Percentiles rank a stretch among this genome's conserved stretches.
phyloP scores from a whole-genome alignment of 306 rosid genomes.

The Albizia julibrissin region DNA sequence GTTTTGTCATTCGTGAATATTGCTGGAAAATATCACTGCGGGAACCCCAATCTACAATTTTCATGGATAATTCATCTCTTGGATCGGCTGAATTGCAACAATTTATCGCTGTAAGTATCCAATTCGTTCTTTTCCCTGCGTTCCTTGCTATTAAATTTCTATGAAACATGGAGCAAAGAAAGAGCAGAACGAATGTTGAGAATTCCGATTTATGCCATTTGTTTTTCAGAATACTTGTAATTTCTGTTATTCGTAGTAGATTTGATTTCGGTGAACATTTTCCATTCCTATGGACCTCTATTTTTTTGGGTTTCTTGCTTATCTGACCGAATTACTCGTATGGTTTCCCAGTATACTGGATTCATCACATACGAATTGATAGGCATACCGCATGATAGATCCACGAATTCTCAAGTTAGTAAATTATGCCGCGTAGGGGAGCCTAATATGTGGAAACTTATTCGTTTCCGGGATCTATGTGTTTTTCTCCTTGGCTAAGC shows the following conservation, averaged over 20 bases:
- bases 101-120: constrained; percentile 64
- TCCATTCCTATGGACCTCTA: neutral
- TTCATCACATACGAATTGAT: neutral
- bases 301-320: neutral
- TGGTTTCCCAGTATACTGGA: neutral
- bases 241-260: neutral
- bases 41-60: neutral
- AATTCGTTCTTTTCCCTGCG: neutral
- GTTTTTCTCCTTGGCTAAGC: neutral
- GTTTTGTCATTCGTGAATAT: constrained; percentile 28
- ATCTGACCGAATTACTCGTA: neutral
- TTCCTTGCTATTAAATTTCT: constrained; percentile 3
- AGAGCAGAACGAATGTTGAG: neutral
- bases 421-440: too few species aligned
- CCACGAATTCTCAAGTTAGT: neutral
- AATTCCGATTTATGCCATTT: neutral
- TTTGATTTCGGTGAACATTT: neutral
- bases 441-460: neutral
- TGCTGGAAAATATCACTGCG: neutral
- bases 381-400: neutral
- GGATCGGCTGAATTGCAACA: constrained; percentile 65
- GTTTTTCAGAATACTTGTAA: neutral
- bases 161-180: neutral
- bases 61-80: constrained; percentile 75
- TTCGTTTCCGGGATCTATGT: neutral